Conservation (phyloP, 1,139 yeast genomes). For the Taphrina communis region DNA sequence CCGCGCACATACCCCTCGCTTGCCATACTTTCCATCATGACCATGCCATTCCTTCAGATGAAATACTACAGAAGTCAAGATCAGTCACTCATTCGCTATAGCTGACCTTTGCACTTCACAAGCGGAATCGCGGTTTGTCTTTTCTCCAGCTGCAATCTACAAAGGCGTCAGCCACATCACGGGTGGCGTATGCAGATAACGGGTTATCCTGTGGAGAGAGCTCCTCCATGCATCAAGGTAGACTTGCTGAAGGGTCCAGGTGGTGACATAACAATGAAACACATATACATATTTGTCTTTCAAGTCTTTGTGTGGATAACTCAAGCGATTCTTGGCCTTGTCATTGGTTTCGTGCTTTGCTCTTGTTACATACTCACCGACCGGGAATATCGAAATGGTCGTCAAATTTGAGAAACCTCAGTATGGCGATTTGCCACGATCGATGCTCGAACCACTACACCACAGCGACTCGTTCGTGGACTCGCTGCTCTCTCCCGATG, state of each 20-base stretch:
- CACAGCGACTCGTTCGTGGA: conserved; percentile 18
- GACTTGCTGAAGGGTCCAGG: no score
- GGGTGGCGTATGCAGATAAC: background rate
- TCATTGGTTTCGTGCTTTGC: background rate
- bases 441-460: conserved; percentile 15
- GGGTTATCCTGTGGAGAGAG: background rate
- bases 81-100: no score
- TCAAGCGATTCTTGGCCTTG: no score
- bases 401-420: background rate
- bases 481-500: background rate
- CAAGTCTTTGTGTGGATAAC: background rate
- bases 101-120: background rate
- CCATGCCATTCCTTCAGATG: no score
- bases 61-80: no score
- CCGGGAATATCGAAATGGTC: background rate
- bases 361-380: background rate
- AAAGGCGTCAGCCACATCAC: background rate
- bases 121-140: background rate
- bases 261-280: no score
- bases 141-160: background rate
- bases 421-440: conserved; percentile 7
- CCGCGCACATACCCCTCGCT: background rate
- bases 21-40: no score
- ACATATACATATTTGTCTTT: background rate
- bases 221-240: no score